Evolutionary conservation across 768 basidiomycete genomes (phyloP), one percentile per base, ranked within the genome.

Genomic region (Podaxis mareebaensis): DNA sequence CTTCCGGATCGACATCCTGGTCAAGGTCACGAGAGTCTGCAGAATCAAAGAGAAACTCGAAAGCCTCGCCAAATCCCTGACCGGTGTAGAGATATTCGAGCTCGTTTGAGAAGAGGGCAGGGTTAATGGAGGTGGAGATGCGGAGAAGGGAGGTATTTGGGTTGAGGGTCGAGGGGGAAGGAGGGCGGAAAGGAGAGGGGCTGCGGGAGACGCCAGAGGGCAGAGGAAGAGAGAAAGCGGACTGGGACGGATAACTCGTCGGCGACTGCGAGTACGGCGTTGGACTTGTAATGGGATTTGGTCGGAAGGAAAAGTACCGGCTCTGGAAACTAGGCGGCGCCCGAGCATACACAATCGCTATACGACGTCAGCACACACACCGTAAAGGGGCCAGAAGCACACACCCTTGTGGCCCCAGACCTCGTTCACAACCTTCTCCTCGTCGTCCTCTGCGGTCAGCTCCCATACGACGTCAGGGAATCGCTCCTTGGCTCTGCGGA

Each of bases 381-480:
- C 22, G 13, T 13, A 6, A 53, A 20, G 26, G n/a, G 11, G 58
- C 58, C 28, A 49, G 26, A 7, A 38, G 52, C 36, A 73, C 85
- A 15, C 38, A 96, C 95, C 95, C 85, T 98, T 96, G 75, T 99
- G 96, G 3, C 93, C 96, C 89, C 92, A 97, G 28, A 97, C 87
- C 67, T 90, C 86, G 61, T 83, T 82, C 55, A 76, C 70, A 59
- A 75, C 59, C 73, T 79, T 77, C 42, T 81, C 85, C 11, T 76
- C 78, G 64, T 81, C 81, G 56, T 83, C 83, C 36, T 85, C 85
- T 42, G 69, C 77, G 0, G 72, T 73, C 20, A 89, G 80, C 73
- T 89, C 87, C 96, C 96, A 99, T n/a, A 93, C 87, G 56, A 99
- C 95, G 77, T 99, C 96, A n/a, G 92, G 91, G 71, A 95, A 99